Evolutionary conservation across 2,329 filamentous ascomycete species (phyloP).

Genomic region (Aspergillus terreus): DNA sequence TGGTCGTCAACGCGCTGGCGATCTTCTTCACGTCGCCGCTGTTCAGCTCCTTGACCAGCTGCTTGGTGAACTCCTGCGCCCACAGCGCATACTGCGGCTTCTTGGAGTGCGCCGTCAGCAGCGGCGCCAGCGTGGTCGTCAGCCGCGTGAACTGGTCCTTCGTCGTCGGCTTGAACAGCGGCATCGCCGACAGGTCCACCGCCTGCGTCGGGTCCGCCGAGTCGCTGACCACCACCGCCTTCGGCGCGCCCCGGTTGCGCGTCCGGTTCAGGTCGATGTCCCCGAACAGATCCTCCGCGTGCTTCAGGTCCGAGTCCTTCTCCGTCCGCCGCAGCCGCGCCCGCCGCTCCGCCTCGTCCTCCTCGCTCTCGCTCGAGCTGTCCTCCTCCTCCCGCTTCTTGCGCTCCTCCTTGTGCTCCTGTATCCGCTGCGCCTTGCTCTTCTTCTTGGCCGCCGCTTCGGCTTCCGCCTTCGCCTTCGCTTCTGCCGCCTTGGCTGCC

Average conservation of each 20-base stretch:
- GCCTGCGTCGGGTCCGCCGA: conserved; percentile 69
- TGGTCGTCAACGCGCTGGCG: conserved; percentile 77
- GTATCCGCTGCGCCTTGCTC: conserved; percentile 78
- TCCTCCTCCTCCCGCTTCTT: conserved; percentile 56
- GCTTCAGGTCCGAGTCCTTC: conserved; percentile 80
- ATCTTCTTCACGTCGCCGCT: conserved; percentile 98
- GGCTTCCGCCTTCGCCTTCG: conserved; percentile 83
- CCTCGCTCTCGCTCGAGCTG: conserved; percentile 56
- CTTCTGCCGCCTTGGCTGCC: conserved; percentile 77
- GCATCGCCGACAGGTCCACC: conserved; percentile 74
- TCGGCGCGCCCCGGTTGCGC: conserved; percentile 57
- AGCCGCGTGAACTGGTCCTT: conserved; percentile 82
- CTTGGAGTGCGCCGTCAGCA: conserved; percentile 71
- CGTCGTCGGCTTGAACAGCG: conserved; percentile 83
- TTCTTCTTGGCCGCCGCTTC: conserved; percentile 89
- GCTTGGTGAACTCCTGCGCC: conserved; percentile 85
- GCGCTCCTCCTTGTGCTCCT: conserved; percentile 68
- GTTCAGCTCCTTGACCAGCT: conserved; percentile 78
- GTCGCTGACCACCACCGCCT: conserved; percentile 63
- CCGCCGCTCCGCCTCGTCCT: conserved; percentile 68
- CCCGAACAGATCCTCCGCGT: conserved; percentile 89
- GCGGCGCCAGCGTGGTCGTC: conserved; percentile 72
- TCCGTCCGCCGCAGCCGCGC: conserved; percentile 74
- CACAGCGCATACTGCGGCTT: conserved; percentile 89
- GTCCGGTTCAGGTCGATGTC: conserved; percentile 64